Conservation (phyloP, 192 early-diverging fungal species). For the Coemansia sp. region DNA sequence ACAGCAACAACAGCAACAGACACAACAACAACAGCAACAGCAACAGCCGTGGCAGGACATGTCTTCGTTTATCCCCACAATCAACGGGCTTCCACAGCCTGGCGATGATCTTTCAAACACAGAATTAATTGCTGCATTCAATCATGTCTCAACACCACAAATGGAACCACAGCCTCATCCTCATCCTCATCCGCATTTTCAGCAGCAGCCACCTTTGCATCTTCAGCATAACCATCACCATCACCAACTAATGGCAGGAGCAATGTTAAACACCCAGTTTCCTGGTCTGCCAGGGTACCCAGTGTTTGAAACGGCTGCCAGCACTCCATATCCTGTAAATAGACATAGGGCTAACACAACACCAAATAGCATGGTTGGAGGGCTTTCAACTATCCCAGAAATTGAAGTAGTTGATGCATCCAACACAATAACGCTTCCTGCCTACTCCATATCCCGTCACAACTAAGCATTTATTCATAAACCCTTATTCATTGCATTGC, state of each 20-base stretch:
- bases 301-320: background rate
- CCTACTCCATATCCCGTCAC: constrained; percentile 9
- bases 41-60: constrained; percentile 9
- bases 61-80: background rate
- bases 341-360: constrained; percentile 3
- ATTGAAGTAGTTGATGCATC: constrained; percentile 27
- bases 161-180: background rate
- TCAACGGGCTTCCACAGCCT: background rate
- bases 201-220: background rate
- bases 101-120: background rate
- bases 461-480: constrained; percentile 11
- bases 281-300: background rate
- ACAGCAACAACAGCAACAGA: constrained; percentile 4
- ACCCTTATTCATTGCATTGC: background rate
- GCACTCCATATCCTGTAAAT: constrained; percentile 8
- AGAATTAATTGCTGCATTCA: background rate
- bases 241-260: background rate
- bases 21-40: too few species aligned
- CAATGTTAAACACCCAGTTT: background rate
- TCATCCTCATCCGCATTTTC: background rate
- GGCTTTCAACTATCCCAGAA: constrained; percentile 23
- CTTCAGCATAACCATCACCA: background rate
- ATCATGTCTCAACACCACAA: background rate
- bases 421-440: constrained; percentile 7
- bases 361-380: constrained; percentile 4